Evolutionary conservation across 1,284 basidiomycete species (phyloP).

Genomic region (Lentinula novae-zelandiae): DNA sequence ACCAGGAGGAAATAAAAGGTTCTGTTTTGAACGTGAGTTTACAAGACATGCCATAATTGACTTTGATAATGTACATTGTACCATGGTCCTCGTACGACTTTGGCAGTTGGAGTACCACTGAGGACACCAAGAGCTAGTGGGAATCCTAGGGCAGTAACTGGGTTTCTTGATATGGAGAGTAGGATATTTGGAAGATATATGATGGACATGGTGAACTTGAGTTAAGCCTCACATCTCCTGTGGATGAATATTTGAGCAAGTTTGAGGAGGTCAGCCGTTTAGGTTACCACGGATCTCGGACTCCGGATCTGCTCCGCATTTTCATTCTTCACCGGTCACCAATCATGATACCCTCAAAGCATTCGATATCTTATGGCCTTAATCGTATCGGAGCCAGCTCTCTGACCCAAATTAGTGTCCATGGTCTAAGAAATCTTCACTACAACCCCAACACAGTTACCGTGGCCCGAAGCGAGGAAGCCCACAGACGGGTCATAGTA

Average conservation of each 20-base stretch:
- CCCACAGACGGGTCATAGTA: not conserved
- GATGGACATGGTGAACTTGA: constrained; percentile 17
- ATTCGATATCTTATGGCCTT: not conserved
- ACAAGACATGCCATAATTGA: not conserved
- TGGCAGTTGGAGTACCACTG: constrained; percentile 46
- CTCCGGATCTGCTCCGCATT: not conserved
- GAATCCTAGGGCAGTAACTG: constrained; percentile 57
- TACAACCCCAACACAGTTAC: not conserved
- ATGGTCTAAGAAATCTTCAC: not conserved
- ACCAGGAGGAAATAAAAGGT: constrained; percentile 39
- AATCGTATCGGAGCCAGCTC: not conserved
- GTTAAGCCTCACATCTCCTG: not conserved
- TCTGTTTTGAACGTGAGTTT: constrained; percentile 26
- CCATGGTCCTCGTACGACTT: constrained; percentile 50
- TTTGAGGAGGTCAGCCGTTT: no score
- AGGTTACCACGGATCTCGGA: not conserved
- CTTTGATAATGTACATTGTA: constrained; percentile 44
- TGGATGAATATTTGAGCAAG: no score
- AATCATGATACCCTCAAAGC: constrained; percentile 4
- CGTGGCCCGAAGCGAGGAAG: not conserved
- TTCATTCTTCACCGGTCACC: not conserved
- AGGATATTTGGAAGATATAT: constrained; percentile 41
- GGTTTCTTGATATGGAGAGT: constrained; percentile 56
- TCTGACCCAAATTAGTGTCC: not conserved
- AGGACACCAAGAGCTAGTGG: constrained; percentile 56